Evolutionary conservation across 2,329 filamentous ascomycete genomes (phyloP).

Genomic region (Didymella sp.): DNA sequence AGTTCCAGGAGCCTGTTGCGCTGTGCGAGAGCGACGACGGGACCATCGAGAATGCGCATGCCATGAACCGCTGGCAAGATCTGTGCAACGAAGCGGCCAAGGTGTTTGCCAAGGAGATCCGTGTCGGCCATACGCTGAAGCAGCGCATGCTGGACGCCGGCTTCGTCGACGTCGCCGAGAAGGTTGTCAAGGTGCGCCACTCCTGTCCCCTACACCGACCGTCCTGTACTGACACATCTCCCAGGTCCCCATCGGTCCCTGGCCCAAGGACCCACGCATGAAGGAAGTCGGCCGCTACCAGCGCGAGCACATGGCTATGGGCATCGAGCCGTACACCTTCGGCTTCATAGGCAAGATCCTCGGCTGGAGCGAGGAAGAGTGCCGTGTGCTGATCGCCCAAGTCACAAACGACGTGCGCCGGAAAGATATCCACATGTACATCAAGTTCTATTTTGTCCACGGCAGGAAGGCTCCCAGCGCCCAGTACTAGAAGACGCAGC

Average conservation of each 20-base stretch:
- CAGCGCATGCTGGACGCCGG: constrained; percentile 40
- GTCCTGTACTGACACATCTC: constrained; percentile 6
- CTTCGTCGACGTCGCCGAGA: constrained; percentile 45
- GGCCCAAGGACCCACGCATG: constrained; percentile 58
- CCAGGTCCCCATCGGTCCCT: constrained; percentile 48
- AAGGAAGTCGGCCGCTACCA: constrained; percentile 58
- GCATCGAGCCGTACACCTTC: constrained; percentile 47
- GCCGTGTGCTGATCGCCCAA: constrained; percentile 44
- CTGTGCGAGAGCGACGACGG: constrained; percentile 44
- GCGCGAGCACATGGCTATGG: constrained; percentile 46
- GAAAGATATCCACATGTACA: constrained; percentile 40
- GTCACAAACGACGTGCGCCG: constrained; percentile 43
- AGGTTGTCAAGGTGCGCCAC: constrained; percentile 40
- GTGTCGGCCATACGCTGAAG: constrained; percentile 33
- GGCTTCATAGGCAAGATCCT: constrained; percentile 47
- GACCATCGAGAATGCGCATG: constrained; percentile 34
- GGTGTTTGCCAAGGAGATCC: constrained; percentile 38
- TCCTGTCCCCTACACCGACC: not conserved
- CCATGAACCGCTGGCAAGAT: constrained; percentile 38
- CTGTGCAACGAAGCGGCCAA: constrained; percentile 39
- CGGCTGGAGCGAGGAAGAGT: constrained; percentile 46
- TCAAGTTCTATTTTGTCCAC: constrained; percentile 46
- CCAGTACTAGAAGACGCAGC: not conserved
- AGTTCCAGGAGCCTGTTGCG: constrained; percentile 48
- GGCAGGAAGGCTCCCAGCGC: constrained; percentile 35